phyloP scores from a whole-genome alignment of 2,329 filamentous ascomycete genomes.

The Claviceps humidiphila region DNA sequence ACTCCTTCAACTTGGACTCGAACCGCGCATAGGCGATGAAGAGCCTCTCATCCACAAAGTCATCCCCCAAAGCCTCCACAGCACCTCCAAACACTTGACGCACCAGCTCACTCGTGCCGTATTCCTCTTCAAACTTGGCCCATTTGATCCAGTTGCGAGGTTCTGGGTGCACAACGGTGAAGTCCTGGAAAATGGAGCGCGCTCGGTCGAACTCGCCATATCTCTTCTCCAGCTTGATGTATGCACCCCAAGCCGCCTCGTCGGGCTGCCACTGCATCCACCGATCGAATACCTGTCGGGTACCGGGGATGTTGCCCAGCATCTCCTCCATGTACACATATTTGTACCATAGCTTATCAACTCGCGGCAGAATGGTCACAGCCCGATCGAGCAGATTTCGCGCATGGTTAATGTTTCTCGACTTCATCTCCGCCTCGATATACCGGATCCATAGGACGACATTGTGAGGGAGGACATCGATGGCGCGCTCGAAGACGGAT shows the following conservation, averaged over 20 bases:
- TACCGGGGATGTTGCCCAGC: conserved; percentile 83
- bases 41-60: conserved; percentile 90
- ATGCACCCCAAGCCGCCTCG: conserved; percentile 87
- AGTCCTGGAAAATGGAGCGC: conserved; percentile 78
- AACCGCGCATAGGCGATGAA: conserved; percentile 95
- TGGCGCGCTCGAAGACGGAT: conserved; percentile 84
- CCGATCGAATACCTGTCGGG: conserved; percentile 85
- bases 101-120: conserved; percentile 80
- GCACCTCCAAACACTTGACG: conserved; percentile 83
- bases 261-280: conserved; percentile 99
- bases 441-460: conserved; percentile 85
- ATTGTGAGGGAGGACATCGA: conserved; percentile 82
- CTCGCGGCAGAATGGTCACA: conserved; percentile 77
- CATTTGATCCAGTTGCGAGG: conserved; percentile 98
- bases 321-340: conserved; percentile 99
- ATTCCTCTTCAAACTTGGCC: conserved; percentile 94
- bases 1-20: conserved; percentile 88
- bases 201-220: conserved; percentile 86
- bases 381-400: conserved; percentile 87
- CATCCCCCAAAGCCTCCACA: conserved; percentile 80
- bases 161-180: conserved; percentile 86
- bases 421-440: conserved; percentile 91
- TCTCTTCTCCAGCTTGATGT: conserved; percentile 93
- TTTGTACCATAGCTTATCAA: conserved; percentile 98
- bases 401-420: conserved; percentile 88